phyloP scores from a whole-genome alignment of 768 basidiomycete genomes.

The Termitomyces sp. region DNA sequence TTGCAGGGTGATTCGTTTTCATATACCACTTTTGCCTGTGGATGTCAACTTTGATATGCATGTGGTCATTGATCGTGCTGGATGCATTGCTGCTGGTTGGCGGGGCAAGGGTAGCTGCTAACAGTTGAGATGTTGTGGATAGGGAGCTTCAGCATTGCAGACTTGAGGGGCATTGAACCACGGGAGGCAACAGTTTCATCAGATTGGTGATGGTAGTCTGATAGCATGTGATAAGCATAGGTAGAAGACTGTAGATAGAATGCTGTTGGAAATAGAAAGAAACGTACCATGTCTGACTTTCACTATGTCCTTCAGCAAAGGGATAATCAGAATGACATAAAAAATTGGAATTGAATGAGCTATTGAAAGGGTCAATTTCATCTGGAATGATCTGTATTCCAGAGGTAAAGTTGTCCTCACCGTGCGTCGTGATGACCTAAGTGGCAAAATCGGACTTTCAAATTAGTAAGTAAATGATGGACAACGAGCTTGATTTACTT shows the following conservation, averaged over 20 bases:
- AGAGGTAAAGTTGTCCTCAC: too few relatives aligned
- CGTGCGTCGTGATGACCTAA: too few relatives aligned
- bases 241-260: neutral
- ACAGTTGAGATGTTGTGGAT: neutral
- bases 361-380: too few relatives aligned
- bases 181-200: conserved; percentile 83
- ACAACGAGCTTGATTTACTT: too few relatives aligned
- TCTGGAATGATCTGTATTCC: too few relatives aligned
- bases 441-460: too few relatives aligned
- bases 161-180: conserved; percentile 85
- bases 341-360: too few relatives aligned
- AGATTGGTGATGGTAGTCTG: conserved; percentile 83
- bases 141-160: conserved; percentile 56
- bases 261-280: neutral
- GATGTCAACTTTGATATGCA: conserved; percentile 81
- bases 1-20: conserved; percentile 75
- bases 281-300: conserved; percentile 63
- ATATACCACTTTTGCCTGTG: conserved; percentile 74
- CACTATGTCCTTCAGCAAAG: conserved; percentile 58
- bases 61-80: conserved; percentile 37
- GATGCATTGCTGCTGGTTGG: conserved; percentile 9
- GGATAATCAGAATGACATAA: too few relatives aligned
- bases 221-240: neutral
- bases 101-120: neutral
- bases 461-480: too few relatives aligned